These are phyloP conservation scores for Lunasporangiospora selenospora DNA, from an alignment of 192 early-diverging fungal species.

Conservation along the genomic window DNA sequence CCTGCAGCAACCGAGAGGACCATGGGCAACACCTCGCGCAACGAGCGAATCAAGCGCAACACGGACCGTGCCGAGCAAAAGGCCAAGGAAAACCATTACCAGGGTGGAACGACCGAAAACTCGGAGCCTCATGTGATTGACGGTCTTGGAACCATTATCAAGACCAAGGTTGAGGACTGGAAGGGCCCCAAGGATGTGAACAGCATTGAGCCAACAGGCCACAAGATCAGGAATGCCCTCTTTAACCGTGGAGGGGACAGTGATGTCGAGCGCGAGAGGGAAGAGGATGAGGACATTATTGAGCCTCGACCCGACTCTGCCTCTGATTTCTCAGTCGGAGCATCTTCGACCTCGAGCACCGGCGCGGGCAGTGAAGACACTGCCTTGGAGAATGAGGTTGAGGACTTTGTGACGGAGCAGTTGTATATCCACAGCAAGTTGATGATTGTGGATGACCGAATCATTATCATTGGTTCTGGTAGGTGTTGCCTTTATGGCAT, in stretches of 20 bases:
- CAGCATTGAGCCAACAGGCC: slow-evolving; percentile 8
- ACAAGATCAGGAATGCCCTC: slow-evolving; percentile 4
- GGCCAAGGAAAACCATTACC: slow-evolving; percentile 13
- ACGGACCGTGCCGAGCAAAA: slow-evolving; percentile 6
- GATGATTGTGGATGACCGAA: slow-evolving; percentile 87
- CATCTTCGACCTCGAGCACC: too few species aligned
- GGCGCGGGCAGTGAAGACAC: slow-evolving; percentile 8
- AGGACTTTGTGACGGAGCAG: slow-evolving; percentile 75
- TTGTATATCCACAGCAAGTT: slow-evolving; percentile 89
- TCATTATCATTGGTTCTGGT: slow-evolving; percentile 82
- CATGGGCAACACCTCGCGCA: slow-evolving; percentile 1
- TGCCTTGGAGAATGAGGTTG: slow-evolving; percentile 46
- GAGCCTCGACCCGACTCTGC: slow-evolving; percentile 11
- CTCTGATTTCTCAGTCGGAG: too few species aligned
- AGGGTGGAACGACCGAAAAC: slow-evolving; percentile 9
- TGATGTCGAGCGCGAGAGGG: neutral
- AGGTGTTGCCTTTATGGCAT: neutral
- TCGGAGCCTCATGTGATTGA: slow-evolving; percentile 16
- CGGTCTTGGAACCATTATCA: slow-evolving; percentile 14
- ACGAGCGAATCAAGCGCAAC: neutral
- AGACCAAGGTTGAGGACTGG: neutral
- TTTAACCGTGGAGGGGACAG: neutral
- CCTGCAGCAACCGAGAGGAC: slow-evolving; percentile 17
- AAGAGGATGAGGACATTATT: slow-evolving; percentile 11
- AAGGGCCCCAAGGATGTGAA: slow-evolving; percentile 18